These are phyloP conservation scores for Phytophthora sojae DNA, from an alignment of 352 stramenopile species.

Conservation along the genomic window DNA sequence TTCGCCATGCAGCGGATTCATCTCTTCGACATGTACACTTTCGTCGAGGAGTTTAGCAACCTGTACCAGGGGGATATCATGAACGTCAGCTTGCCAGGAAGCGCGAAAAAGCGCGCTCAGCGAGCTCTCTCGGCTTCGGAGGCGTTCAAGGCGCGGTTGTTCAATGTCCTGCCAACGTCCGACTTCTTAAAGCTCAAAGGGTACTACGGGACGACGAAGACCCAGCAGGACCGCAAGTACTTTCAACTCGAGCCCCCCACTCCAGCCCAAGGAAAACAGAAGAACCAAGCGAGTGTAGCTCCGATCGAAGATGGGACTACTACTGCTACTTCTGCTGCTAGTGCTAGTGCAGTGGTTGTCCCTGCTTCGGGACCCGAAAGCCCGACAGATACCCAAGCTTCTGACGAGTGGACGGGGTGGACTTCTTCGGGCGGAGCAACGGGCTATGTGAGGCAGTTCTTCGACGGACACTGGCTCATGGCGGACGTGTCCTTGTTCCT, in stretches of 20 bases:
- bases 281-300: slow-evolving; percentile 29
- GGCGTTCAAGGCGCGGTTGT: slow-evolving; percentile 64
- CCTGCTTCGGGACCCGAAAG: slow-evolving; percentile 13
- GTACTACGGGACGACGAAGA: slow-evolving; percentile 43
- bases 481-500: slow-evolving; percentile 82
- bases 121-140: slow-evolving; percentile 65
- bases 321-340: not conserved
- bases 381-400: slow-evolving; percentile 13
- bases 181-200: slow-evolving; percentile 78
- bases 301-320: slow-evolving; percentile 26
- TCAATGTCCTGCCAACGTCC: slow-evolving; percentile 68
- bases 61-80: slow-evolving; percentile 79
- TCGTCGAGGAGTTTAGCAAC: slow-evolving; percentile 81
- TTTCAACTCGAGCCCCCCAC: slow-evolving; percentile 14
- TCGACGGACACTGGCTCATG: slow-evolving; percentile 76
- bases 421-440: slow-evolving; percentile 22
- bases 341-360: not conserved
- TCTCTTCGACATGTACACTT: slow-evolving; percentile 80
- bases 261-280: slow-evolving; percentile 19
- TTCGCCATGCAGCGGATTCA: slow-evolving; percentile 81
- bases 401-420: slow-evolving; percentile 36
- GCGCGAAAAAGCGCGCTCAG: slow-evolving; percentile 61
- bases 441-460: slow-evolving; percentile 58
- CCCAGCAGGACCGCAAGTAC: slow-evolving; percentile 35
- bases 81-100: slow-evolving; percentile 78